Evolutionary conservation across 441 rosid species (phyloP).

Genomic region (Arabidopsis hybrid): DNA sequence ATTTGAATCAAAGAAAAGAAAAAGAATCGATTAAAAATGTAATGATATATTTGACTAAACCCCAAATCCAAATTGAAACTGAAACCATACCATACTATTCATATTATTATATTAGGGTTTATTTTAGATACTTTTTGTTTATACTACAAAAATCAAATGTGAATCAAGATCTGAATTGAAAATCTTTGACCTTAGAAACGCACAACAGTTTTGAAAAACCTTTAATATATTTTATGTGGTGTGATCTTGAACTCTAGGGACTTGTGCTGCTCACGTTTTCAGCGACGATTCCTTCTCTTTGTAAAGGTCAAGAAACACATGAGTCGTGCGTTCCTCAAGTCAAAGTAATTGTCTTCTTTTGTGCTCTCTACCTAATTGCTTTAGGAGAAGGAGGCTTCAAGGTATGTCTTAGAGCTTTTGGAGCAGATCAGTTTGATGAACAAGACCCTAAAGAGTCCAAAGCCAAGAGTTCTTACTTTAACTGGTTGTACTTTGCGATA

Average conservation of each 20-base stretch:
- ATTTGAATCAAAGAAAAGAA: no score
- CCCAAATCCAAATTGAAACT: no score
- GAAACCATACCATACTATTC: no score
- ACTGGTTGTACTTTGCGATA: slow-evolving; percentile 62
- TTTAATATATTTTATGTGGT: not conserved
- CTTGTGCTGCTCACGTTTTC: slow-evolving; percentile 59
- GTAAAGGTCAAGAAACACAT: slow-evolving; percentile 40
- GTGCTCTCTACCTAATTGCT: slow-evolving; percentile 60
- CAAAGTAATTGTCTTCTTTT: slow-evolving; percentile 51
- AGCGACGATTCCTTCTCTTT: slow-evolving; percentile 47
- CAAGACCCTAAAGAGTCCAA: slow-evolving; percentile 53
- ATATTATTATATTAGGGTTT: no score
- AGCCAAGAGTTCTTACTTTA: slow-evolving; percentile 61
- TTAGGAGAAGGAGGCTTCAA: slow-evolving; percentile 60
- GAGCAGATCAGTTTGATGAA: slow-evolving; percentile 70
- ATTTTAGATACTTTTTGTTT: no score
- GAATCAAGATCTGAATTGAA: no score
- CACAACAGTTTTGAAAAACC: no score
- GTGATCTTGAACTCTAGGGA: slow-evolving; percentile 46
- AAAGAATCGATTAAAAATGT: no score
- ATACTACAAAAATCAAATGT: no score
- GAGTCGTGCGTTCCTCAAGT: slow-evolving; percentile 36
- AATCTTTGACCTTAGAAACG: no score
- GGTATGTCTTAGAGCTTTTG: slow-evolving; percentile 67
- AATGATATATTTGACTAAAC: no score